These are phyloP conservation scores for Coemansia sp. DNA, from an alignment of 192 early-diverging fungal genomes.

Conservation along the genomic window DNA sequence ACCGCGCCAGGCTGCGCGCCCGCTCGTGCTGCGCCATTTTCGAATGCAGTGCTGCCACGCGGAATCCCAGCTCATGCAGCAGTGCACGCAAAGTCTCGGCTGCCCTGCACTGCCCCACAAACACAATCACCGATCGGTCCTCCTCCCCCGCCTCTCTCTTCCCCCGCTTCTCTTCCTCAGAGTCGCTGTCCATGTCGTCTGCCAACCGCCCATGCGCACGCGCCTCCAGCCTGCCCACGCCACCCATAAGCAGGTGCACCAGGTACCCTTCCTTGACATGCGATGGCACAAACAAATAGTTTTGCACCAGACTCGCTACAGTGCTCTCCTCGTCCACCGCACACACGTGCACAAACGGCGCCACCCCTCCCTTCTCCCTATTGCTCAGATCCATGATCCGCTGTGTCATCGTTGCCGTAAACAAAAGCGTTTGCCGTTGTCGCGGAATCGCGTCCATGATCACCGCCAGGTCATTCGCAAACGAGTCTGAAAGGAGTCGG, in stretches of 20 bases:
- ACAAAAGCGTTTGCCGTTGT: conserved; percentile 89
- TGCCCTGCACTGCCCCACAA: conserved; percentile 80
- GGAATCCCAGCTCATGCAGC: conserved; percentile 87
- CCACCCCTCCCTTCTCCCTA: background rate
- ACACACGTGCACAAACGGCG: conserved; percentile 47
- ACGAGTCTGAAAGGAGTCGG: conserved; percentile 80
- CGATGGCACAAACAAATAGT: conserved; percentile 90
- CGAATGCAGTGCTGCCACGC: conserved; percentile 86
- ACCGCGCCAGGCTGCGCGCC: conserved; percentile 85
- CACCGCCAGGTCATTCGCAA: conserved; percentile 73
- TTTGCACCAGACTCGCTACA: conserved; percentile 82
- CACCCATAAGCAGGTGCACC: conserved; percentile 63
- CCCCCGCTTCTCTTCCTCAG: background rate
- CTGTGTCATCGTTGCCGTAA: conserved; percentile 95
- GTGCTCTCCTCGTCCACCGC: conserved; percentile 59
- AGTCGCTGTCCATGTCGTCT: conserved; percentile 26
- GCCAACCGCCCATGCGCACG: conserved; percentile 28
- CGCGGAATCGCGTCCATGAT: conserved; percentile 78
- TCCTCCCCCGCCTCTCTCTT: conserved; percentile 13
- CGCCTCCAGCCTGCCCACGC: conserved; percentile 28
- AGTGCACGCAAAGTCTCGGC: conserved; percentile 83
- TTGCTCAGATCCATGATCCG: conserved; percentile 73
- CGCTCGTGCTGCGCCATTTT: conserved; percentile 92
- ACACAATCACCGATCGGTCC: conserved; percentile 90
- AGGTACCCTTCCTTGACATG: conserved; percentile 88